These are phyloP conservation scores for Cryomyces antarcticus DNA, from an alignment of 495 filamentous ascomycete genomes.

Conservation along the genomic window DNA sequence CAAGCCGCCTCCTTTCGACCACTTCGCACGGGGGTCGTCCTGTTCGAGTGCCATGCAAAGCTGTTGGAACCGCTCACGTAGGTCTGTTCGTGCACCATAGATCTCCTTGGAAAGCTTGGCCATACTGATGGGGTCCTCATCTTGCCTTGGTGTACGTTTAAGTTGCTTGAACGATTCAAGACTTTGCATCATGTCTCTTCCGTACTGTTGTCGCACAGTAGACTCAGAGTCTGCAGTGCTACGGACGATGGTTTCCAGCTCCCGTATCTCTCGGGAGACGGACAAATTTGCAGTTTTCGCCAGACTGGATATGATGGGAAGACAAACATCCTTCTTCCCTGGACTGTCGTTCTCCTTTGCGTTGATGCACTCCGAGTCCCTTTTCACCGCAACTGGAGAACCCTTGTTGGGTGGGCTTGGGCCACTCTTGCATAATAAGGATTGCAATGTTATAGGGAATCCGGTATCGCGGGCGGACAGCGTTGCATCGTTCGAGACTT, in stretches of 20 bases:
- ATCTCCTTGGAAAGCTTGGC: conserved; percentile 4
- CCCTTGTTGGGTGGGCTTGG: conserved; percentile 6
- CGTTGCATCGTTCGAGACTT: conserved; percentile 1
- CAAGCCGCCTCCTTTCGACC: conserved; percentile 28
- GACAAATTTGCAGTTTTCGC: too few species aligned
- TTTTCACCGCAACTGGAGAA: neutral
- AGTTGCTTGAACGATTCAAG: conserved; percentile 12
- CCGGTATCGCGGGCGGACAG: conserved; percentile 1
- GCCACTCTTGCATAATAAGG: neutral
- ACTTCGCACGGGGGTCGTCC: conserved; percentile 18
- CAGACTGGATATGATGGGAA: neutral
- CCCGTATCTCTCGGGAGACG: conserved; percentile 1
- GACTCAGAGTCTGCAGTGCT: conserved; percentile 13
- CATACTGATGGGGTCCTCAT: neutral
- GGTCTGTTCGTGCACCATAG: conserved; percentile 2
- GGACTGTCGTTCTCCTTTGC: neutral
- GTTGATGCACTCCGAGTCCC: neutral
- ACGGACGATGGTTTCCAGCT: conserved; percentile 20
- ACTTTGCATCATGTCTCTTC: conserved; percentile 21
- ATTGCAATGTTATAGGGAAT: too few species aligned
- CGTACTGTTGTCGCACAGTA: conserved; percentile 18
- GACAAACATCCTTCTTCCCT: neutral
- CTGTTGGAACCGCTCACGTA: conserved; percentile 3
- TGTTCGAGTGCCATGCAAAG: conserved; percentile 13
- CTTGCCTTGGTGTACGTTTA: neutral